phyloP scores from a whole-genome alignment of 1,139 yeast species.

The Geotrichum europaeum region DNA sequence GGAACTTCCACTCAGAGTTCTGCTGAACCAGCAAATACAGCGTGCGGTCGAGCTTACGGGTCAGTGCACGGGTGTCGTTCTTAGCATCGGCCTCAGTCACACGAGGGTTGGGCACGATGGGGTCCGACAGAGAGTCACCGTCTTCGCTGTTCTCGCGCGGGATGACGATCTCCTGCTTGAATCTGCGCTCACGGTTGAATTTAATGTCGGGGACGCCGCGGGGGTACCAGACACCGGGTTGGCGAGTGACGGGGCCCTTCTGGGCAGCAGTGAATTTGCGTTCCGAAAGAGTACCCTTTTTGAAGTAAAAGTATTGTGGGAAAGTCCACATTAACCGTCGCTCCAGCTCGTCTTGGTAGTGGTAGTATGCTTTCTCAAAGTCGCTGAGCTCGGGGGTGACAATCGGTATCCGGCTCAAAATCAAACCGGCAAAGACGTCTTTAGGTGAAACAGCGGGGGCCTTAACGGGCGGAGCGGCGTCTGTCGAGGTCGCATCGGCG shows the following conservation, averaged over 20 bases:
- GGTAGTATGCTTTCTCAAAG: conserved; percentile 70
- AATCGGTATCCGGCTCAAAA: conserved; percentile 77
- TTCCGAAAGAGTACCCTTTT: conserved; percentile 84
- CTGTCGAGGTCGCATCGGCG: conserved; percentile 1
- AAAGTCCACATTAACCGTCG: conserved; percentile 95
- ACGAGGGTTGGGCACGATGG: conserved; percentile 66
- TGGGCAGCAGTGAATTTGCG: conserved; percentile 74
- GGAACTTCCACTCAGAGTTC: conserved; percentile 63
- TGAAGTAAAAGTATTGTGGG: conserved; percentile 88
- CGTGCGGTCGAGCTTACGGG: conserved; percentile 73
- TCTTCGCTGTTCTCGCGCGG: conserved; percentile 53
- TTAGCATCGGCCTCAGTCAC: conserved; percentile 66
- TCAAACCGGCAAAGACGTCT: conserved; percentile 37
- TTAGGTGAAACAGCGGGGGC: conserved; percentile 12
- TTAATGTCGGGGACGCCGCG: conserved; percentile 80
- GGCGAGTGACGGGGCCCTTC: conserved; percentile 63
- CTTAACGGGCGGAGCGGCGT: conserved; percentile 6
- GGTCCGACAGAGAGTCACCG: conserved; percentile 52
- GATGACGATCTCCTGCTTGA: conserved; percentile 65
- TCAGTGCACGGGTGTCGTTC: conserved; percentile 61
- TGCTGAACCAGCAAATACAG: conserved; percentile 62
- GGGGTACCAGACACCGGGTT: conserved; percentile 72
- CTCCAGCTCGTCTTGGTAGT: conserved; percentile 81
- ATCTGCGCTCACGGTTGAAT: conserved; percentile 83
- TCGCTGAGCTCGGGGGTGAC: conserved; percentile 69